Evolutionary conservation across 495 filamentous ascomycete species (phyloP), one percentile per base, ranked within the genome.

Genomic region (Podospora anserina): DNA sequence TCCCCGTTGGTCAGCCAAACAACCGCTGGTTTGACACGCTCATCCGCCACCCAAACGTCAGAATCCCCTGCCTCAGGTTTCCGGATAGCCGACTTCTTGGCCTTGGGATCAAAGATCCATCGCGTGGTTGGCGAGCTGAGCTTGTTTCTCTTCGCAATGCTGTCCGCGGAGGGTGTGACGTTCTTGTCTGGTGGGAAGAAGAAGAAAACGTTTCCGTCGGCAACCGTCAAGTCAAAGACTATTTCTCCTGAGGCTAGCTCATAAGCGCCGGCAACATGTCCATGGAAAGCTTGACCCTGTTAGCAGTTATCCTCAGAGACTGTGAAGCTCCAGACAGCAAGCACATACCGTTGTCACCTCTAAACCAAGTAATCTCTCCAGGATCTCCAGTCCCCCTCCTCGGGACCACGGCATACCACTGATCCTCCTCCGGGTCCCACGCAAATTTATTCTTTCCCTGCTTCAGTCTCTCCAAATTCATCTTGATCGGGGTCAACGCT

Each of bases 151-250:
- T 66, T 76, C 28, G 69, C 75, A 23, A 71, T 34, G 30, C 72
- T 72, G 11, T 72, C 75, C 49, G 39, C 39, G 9, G 66, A 69
- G 30, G 54, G 74, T n/a, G 68, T 75, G 57, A 28, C 71, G 44
- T 57, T 69, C 18, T 76, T 68, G 19, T 81, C 78, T 9, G 83
- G 83, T 2, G 85, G 85, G 72, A 84, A 87, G 75, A 79, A 87
- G 76, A 82, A 86, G 74, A 87, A 87, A 18, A 86, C 83, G 70
- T 87, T 86, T 19, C 82, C 82, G 63, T 85, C 81, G 2, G 83
- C 83, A 0, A 88, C 79, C n/a, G 83, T 84, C 4, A 88, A 76
- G 71, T 88, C 85, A 70, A 83, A 80, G 26, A 84, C 72, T 11
- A 88, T 76, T 19, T 84, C 70, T 5, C 85, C 84, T 3, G 79